Evolutionary conservation across 768 basidiomycete species (phyloP), one percentile per base, ranked within the genome.

Genomic region (Grammothele lineata): DNA sequence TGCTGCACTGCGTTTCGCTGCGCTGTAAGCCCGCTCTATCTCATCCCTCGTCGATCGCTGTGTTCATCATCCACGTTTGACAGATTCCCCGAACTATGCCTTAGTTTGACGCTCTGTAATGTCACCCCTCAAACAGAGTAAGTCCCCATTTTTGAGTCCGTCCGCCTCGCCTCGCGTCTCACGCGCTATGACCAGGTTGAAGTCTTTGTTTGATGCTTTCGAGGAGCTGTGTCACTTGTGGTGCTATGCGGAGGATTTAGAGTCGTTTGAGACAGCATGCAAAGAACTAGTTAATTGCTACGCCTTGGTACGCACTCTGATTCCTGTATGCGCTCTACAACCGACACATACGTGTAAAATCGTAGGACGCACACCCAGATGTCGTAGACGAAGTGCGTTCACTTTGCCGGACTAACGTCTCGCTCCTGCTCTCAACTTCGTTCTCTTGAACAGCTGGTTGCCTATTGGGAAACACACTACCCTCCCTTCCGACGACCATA

Each of bases 1-100:
- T 56, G 70, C 73, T 48, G 85, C 80, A 7, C 63, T 86, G 33
- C 75, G 86, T 26, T 79, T 91, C 54, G 74, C 84, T 2, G 63
- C 76, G 2, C 54, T 89, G 87, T 87, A 53, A 50, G 85, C 51
- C 21, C 19, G 12, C 39, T 19, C 35, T 25, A 32, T 34, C 22
- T 40, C 26, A 18, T 17, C 37, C 32, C 7, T 40, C 22, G 19
- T n/a, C n/a, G n/a, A n/a, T n/a, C n/a, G n/a, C n/a, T n/a, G n/a
- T n/a, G n/a, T n/a, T n/a, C n/a, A n/a, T n/a, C n/a, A n/a, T n/a
- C 43, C 32, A 30, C 35, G 7, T 4, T 36, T 41, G 32, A 21
- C 54, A 87, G 86, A 40, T 89, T 87, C 64, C 84, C 87, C 18
- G 85, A 87, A 51, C 68, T 81, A 58, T 83, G 80, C 55, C 61